Percentiles rank a stretch among this genome's conserved stretches.
phyloP scores from a whole-genome alignment of 2,329 filamentous ascomycete genomes.

The Penicillium sp. region DNA sequence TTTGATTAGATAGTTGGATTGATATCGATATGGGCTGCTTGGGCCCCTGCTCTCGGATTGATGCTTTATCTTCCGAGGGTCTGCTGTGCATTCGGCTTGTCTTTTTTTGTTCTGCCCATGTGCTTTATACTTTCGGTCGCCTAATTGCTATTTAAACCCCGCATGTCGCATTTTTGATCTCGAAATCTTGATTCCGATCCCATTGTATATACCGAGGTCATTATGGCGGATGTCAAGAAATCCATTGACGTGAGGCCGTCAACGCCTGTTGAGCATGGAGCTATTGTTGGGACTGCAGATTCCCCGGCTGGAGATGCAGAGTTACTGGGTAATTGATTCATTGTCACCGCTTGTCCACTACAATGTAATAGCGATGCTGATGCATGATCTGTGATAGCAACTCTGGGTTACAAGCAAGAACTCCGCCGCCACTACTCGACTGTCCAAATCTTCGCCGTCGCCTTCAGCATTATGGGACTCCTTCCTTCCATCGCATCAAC shows the following conservation, averaged over 20 bases:
- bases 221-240: not conserved
- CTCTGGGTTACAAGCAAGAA: slow-evolving; percentile 59
- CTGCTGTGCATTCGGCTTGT: not conserved
- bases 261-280: not conserved
- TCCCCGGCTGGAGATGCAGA: slow-evolving; percentile 23
- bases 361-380: not conserved
- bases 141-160: not conserved
- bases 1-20: not conserved
- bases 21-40: not conserved
- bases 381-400: slow-evolving; percentile 22
- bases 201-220: not conserved
- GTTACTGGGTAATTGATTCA: slow-evolving; percentile 22
- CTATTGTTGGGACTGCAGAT: not conserved
- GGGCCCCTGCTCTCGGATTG: not conserved
- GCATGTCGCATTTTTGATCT: not conserved
- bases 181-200: not conserved
- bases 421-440: slow-evolving; percentile 62
- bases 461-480: slow-evolving; percentile 62
- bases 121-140: not conserved
- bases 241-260: not conserved
- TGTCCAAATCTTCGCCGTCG: slow-evolving; percentile 61
- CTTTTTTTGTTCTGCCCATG: not conserved
- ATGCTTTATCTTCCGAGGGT: not conserved
- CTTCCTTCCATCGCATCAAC: slow-evolving; percentile 62
- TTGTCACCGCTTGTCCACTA: not conserved